phyloP scores from a whole-genome alignment of 192 early-diverging fungal species.

The Podila verticillata region DNA sequence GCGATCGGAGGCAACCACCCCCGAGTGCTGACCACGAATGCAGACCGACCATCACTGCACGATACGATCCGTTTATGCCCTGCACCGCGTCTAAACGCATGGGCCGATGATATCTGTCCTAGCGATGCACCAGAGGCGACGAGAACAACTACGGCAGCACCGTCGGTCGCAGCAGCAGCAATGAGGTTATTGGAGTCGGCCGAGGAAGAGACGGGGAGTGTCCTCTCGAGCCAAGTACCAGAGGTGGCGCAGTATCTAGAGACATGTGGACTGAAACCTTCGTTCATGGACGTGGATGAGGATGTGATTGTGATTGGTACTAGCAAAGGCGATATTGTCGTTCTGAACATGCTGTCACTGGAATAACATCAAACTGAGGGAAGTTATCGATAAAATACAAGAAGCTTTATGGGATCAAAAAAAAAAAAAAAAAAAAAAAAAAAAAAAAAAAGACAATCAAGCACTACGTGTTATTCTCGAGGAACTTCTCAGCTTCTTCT shows the following conservation, averaged over 20 bases:
- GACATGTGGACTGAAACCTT: conserved; percentile 40
- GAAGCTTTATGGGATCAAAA: no score
- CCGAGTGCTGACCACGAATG: conserved; percentile 41
- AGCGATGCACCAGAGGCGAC: background rate
- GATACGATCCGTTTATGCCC: conserved; percentile 44
- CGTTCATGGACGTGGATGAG: conserved; percentile 50
- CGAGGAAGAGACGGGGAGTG: conserved; percentile 17
- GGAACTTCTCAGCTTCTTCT: no score
- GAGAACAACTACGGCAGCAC: background rate
- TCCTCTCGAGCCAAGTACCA: conserved; percentile 26
- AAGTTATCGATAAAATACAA: no score
- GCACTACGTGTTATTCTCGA: no score
- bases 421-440: no score
- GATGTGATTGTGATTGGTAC: conserved; percentile 46
- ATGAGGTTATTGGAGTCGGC: background rate
- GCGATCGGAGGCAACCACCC: conserved; percentile 45
- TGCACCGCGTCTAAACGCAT: background rate
- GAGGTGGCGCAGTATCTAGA: conserved; percentile 23
- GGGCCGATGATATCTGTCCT: no score
- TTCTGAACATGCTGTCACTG: conserved; percentile 22
- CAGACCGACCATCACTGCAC: conserved; percentile 35
- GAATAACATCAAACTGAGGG: background rate
- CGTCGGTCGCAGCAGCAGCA: background rate
- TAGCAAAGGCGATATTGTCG: conserved; percentile 46
- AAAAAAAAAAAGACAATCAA: no score